Percentiles rank a stretch among this genome's conserved stretches.
phyloP scores from a whole-genome alignment of 179 eudicot species.

The Corrigiola litoralis region DNA sequence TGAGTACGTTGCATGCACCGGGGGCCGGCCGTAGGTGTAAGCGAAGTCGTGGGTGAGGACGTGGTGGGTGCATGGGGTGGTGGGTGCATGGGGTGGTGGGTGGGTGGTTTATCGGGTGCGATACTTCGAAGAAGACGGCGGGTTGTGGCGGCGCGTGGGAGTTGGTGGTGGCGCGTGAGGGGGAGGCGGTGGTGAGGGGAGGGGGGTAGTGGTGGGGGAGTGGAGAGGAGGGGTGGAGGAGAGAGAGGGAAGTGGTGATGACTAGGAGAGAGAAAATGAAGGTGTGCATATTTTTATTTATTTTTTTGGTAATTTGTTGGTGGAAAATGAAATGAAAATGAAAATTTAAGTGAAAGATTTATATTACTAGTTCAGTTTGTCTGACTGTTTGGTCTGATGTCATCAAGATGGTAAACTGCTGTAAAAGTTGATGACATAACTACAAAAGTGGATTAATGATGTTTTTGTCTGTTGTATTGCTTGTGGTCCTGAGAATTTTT shows the following conservation, averaged over 20 bases:
- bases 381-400: no score
- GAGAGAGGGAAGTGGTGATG: slow-evolving; percentile 23
- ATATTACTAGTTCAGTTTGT: no score
- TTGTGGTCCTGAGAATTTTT: no score
- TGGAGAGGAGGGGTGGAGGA: slow-evolving; percentile 19
- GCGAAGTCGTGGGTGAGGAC: slow-evolving; percentile 47
- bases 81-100: slow-evolving; percentile 25
- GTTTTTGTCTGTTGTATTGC: no score
- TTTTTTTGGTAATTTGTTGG: not conserved
- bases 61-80: slow-evolving; percentile 31
- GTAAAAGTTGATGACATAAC: no score
- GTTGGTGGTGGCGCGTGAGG: slow-evolving; percentile 15
- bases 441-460: no score
- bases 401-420: no score
- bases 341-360: not conserved
- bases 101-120: slow-evolving; percentile 43
- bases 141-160: slow-evolving; percentile 20
- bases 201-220: slow-evolving; percentile 29
- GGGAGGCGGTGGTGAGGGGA: slow-evolving; percentile 19
- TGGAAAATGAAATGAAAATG: not conserved
- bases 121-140: slow-evolving; percentile 66
- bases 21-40: slow-evolving; percentile 55
- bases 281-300: slow-evolving; percentile 2
- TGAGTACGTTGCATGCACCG: slow-evolving; percentile 47
- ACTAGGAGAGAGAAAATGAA: slow-evolving; percentile 26